Evolutionary conservation across 75 land plant genomes (phyloP).

Genomic region (Gnetum montanum): DNA sequence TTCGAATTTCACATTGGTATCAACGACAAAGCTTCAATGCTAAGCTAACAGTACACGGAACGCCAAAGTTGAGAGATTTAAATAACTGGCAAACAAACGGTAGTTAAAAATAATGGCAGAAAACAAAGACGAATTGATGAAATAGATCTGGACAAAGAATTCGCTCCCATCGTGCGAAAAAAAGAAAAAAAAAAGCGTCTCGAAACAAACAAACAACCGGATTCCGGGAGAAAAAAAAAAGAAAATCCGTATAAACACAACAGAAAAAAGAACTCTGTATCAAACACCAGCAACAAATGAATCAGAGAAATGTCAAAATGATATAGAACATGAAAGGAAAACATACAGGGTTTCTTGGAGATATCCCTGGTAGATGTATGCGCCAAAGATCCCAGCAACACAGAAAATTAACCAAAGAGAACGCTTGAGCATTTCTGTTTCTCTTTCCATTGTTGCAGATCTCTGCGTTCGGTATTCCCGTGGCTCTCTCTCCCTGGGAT

Average conservation of each 20-base stretch:
- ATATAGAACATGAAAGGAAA: background rate
- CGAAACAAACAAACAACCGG: background rate
- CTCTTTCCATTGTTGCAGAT: constrained; percentile 49
- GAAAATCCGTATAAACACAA: background rate
- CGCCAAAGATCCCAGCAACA: constrained; percentile 76
- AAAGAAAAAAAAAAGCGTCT: background rate
- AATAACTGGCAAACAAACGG: too few relatives aligned
- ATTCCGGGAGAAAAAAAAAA: too few relatives aligned
- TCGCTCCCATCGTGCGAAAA: background rate
- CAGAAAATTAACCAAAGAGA: constrained; percentile 51
- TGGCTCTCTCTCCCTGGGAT: too few relatives aligned
- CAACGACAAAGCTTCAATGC: too few relatives aligned
- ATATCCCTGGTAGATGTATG: constrained; percentile 83
- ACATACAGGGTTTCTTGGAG: constrained; percentile 83
- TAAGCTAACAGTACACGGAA: too few relatives aligned
- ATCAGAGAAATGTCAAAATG: background rate
- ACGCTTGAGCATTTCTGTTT: constrained; percentile 36
- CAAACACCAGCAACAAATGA: background rate
- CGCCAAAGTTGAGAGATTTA: too few relatives aligned
- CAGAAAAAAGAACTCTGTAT: background rate
- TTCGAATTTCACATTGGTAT: too few relatives aligned
- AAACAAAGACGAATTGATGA: too few relatives aligned
- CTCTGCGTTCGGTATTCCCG: too few relatives aligned
- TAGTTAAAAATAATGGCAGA: too few relatives aligned
- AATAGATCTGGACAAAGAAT: too few relatives aligned